Base-by-base conservation (phyloP, 2,329 filamentous ascomycete genomes). In the Dichotomopilus funicola region DNA sequence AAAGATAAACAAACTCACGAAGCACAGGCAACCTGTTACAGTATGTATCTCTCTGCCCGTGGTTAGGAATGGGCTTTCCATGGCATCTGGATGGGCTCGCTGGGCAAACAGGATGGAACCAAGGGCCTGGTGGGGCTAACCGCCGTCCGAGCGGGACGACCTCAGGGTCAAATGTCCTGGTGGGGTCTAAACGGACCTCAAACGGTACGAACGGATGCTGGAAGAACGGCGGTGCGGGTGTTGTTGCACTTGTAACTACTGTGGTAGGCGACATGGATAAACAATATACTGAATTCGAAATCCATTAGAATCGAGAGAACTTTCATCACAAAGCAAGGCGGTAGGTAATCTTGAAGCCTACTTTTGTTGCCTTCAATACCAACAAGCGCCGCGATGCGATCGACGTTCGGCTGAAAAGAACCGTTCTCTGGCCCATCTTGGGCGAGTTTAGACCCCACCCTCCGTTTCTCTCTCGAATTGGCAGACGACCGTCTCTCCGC, bases 91-190 rank as follows among this genome's bases (percentile, higher is more conserved):
- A 12, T 12, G 36, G 33, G 40, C 43, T 35, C 34, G 43, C 45
- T 45, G 47, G 47, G 31, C 46, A 42, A 53, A 53, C 54, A 56
- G 54, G 19, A 27, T 46, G 44, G 38, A 56, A 40, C 46, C 36
- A 52, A 44, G 46, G 49, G 11, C 34, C 6, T 45, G 34, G 49
- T 53, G 49, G 54, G 54, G 50, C 46, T 57, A 56, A 44, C 50
- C 49, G 49, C 50, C 50, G 13, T 37, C 49, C 40, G 38, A 33
- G 11, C 40, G 19, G 19, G 19, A 42, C 40, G 40, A 13, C 11
- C 13, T 47, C 53, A 43, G 53, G 53, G 51, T 51, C 47, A 55
- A 55, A 45, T 47, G 47, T 27, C 13, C 48, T 38, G 31, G 53
- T 55, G 53, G 48, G 47, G 48, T 48, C 13, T 11, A 31, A 40